phyloP scores from a whole-genome alignment of 495 filamentous ascomycete genomes.

The Annulohypoxylon maeteangense region DNA sequence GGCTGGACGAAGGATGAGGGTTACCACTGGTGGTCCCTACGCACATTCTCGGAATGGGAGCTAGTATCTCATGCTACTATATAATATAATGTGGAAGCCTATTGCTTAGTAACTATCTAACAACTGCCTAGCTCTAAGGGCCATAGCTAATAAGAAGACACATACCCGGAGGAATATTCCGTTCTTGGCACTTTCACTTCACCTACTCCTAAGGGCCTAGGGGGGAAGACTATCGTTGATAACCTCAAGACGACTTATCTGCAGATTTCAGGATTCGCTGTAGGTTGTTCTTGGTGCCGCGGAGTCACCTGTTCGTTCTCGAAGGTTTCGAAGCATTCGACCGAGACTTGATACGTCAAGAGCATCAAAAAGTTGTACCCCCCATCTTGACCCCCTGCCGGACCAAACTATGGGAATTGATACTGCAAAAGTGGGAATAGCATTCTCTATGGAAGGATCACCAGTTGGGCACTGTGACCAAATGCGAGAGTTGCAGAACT shows the following conservation, averaged over 20 bases:
- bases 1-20: slow-evolving; percentile 9
- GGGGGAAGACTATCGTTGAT: slow-evolving; percentile 3
- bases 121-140: neutral
- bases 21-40: neutral
- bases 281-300: neutral
- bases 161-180: slow-evolving; percentile 12
- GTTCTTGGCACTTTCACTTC: slow-evolving; percentile 5
- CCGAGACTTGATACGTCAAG: slow-evolving; percentile 6
- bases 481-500: too few relatives aligned
- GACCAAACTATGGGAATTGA: slow-evolving; percentile 5
- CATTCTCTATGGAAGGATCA: neutral
- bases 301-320: slow-evolving; percentile 2
- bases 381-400: neutral
- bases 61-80: slow-evolving; percentile 2
- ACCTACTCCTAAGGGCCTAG: slow-evolving; percentile 1
- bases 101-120: neutral
- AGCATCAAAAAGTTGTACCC: slow-evolving; percentile 3
- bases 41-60: neutral
- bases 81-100: neutral
- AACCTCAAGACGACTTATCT: neutral
- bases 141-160: slow-evolving; percentile 6
- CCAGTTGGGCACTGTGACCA: neutral
- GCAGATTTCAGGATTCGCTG: neutral
- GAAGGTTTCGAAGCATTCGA: slow-evolving; percentile 1
- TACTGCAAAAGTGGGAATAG: slow-evolving; percentile 3